Evolutionary conservation across 257 asterid genomes (phyloP), one percentile per base, ranked within the genome.

Genomic region (Solanum infundibuliforme): DNA sequence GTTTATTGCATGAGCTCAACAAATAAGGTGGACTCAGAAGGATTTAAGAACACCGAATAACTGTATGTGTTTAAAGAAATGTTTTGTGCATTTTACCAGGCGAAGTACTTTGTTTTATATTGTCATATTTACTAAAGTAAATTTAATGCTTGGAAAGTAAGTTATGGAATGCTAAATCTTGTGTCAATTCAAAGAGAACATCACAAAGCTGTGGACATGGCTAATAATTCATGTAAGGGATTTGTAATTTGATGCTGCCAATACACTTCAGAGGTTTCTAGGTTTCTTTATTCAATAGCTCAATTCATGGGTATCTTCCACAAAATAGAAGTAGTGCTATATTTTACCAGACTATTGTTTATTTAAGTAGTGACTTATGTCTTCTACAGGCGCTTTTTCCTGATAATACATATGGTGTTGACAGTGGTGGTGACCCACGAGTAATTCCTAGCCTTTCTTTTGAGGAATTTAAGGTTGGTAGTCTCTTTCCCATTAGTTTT

Each of bases 351-450:
- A 11, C 35, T 29, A 13, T 43, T 66, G 55, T 58, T 35, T 43
- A 71, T 29, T 13, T 85, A 79, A 79, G 65, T 65, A 38, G 84
- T 84, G 35, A 32, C 11, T 62, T 88, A 36, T 88, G 76, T n/a
- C 62, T 73, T 69, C 62, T 90, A 90, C 96, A 97, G 99, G 98
- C 98, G 79, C 98, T 97, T 89, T 95, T 88, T 83, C 99, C 99
- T 13, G 95, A 97, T 89, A 97, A 96, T 90, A 90, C 99, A 46
- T 97, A 97, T 89, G 99, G 99, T 32, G 99, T 97, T 83, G 99
- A 97, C 88, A 97, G 99, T 91, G 99, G 99, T 27, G 99, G 99
- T 79, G 99, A 97, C 87, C 99, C 99, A 35, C 94, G 91, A 93
- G 99, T 90, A 69, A 97, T 97, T 91, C 98, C 99, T 34, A 95